Evolutionary conservation across 2,329 filamentous ascomycete species (phyloP).

Genomic region (Daldinia sp.): DNA sequence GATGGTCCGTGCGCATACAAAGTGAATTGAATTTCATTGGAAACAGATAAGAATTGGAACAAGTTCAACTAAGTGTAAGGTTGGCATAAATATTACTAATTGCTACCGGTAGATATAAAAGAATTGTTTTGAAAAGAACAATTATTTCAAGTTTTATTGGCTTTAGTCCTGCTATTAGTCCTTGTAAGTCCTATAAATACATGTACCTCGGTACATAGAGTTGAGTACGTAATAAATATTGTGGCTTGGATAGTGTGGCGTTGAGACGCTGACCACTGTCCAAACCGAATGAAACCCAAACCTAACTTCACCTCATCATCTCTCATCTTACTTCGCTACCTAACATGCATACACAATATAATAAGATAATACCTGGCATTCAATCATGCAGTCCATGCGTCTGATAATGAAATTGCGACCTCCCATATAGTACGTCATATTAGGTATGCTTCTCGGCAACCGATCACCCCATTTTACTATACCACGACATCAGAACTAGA

Average conservation of each 20-base stretch:
- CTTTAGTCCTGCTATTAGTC: no score
- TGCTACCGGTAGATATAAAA: no score
- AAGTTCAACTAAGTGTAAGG: no score
- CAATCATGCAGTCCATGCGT: neutral
- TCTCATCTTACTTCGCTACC: slow-evolving; percentile 3
- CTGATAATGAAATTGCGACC: neutral
- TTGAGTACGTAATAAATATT: no score
- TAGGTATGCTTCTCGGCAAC: neutral
- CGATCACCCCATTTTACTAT: neutral
- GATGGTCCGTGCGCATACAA: no score
- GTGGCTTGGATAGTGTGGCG: neutral
- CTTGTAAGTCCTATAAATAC: neutral
- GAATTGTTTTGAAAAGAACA: no score
- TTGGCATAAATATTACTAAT: no score
- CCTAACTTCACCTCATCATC: slow-evolving; percentile 26
- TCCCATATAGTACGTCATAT: neutral
- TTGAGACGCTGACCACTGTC: slow-evolving; percentile 10
- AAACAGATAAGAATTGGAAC: no score
- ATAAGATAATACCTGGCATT: neutral
- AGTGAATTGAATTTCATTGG: no score
- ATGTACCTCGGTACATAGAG: neutral
- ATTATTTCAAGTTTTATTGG: no score
- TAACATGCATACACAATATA: neutral
- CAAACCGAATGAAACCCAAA: slow-evolving; percentile 20
- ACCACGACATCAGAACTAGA: neutral